These are phyloP conservation scores for Amanita brunnescens DNA, from an alignment of 768 basidiomycete species.

Conservation along the genomic window DNA sequence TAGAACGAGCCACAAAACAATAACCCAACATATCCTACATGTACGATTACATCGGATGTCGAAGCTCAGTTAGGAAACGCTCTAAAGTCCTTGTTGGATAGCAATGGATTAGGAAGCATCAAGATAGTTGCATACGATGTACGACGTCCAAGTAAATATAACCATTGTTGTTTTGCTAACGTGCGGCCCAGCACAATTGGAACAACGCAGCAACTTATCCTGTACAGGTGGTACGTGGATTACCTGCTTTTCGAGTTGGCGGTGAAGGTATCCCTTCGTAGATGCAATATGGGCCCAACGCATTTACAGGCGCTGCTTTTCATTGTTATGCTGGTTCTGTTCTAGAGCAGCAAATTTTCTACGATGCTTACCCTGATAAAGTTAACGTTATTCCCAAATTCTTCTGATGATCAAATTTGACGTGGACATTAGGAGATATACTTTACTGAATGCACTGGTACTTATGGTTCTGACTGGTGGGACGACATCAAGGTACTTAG, in stretches of 20 bases:
- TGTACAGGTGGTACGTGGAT: constrained; percentile 26
- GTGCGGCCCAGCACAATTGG: constrained; percentile 53
- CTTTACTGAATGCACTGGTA: constrained; percentile 60
- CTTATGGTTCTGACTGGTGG: constrained; percentile 69
- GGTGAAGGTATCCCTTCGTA: background rate
- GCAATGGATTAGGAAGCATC: constrained; percentile 47
- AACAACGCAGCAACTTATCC: constrained; percentile 55
- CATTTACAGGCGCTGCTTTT: constrained; percentile 60
- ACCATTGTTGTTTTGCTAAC: background rate
- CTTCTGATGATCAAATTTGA: background rate
- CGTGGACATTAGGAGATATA: constrained; percentile 39
- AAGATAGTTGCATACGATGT: constrained; percentile 45
- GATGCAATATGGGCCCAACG: constrained; percentile 48
- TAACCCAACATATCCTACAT: constrained; percentile 63
- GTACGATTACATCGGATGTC: constrained; percentile 40
- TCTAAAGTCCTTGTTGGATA: constrained; percentile 51
- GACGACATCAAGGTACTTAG: constrained; percentile 57
- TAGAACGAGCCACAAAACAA: constrained; percentile 46
- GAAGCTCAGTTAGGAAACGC: constrained; percentile 52
- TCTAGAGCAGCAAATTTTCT: constrained; percentile 46
- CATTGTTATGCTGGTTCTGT: constrained; percentile 63
- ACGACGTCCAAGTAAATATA: background rate
- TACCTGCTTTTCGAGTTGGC: too few relatives aligned
- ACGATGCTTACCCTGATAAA: constrained; percentile 46
- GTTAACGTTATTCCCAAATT: constrained; percentile 14